A percentile compares a stretch with the other conserved stretches of the same genome.
Conservation (phyloP, 345 rosid genomes). For the Arabis hirsuta region DNA sequence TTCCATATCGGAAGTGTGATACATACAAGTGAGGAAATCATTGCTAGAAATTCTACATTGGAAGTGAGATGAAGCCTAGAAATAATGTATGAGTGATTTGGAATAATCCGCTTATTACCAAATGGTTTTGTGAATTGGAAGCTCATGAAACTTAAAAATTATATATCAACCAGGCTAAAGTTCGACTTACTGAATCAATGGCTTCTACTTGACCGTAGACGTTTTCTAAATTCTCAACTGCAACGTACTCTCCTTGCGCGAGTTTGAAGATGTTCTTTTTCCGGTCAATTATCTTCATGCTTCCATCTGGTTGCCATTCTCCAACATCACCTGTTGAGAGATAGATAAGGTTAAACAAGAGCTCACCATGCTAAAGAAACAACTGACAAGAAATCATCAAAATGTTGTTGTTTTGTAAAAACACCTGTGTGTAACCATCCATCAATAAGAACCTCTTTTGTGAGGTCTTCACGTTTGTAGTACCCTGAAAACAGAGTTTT, state of each 20-base stretch:
- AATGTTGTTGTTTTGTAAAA: not conserved
- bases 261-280: constrained; percentile 91
- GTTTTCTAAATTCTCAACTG: constrained; percentile 87
- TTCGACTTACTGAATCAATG: constrained; percentile 63
- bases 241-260: constrained; percentile 93
- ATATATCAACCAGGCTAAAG: not conserved
- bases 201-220: constrained; percentile 58
- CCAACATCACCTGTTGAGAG: constrained; percentile 74
- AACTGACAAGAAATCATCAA: not conserved
- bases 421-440: constrained; percentile 99
- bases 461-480: constrained; percentile 82
- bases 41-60: not conserved
- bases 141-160: not conserved
- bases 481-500: constrained; percentile 72
- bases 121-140: not conserved
- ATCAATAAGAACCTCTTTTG: constrained; percentile 75
- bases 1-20: not conserved
- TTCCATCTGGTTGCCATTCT: constrained; percentile 92
- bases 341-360: too few relatives aligned
- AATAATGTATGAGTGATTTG: not conserved
- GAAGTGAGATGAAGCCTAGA: not conserved
- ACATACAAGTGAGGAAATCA: constrained; percentile 4
- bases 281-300: constrained; percentile 83
- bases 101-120: not conserved
- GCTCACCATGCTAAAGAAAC: too few relatives aligned